Evolutionary conservation across 768 basidiomycete genomes (phyloP).

Genomic region (Terana coerulea): DNA sequence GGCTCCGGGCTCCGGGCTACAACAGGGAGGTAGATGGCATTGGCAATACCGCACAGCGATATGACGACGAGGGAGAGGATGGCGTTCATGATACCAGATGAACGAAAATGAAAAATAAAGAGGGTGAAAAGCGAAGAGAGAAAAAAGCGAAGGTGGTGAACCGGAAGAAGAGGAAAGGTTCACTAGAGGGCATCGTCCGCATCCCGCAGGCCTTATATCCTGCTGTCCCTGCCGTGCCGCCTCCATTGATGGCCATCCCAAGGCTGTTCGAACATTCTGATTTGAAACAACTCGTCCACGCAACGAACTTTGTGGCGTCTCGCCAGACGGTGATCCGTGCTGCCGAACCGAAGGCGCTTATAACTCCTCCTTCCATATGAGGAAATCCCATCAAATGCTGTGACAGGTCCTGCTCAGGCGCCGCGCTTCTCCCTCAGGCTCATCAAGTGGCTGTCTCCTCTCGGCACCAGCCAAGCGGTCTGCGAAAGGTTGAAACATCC

Average conservation of each 20-base stretch:
- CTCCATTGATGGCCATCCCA: background rate
- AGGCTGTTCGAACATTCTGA: slow-evolving; percentile 2
- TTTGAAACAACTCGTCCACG: slow-evolving; percentile 5
- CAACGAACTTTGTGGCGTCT: slow-evolving; percentile 8
- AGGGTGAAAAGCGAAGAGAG: background rate
- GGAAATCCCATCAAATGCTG: background rate
- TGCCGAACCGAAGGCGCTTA: background rate
- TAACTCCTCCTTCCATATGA: background rate
- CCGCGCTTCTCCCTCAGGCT: no score
- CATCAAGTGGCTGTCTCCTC: no score
- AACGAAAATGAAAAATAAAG: slow-evolving; percentile 12
- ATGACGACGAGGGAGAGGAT: slow-evolving; percentile 13
- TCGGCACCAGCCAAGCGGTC: no score
- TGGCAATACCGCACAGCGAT: slow-evolving; percentile 24
- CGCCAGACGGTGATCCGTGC: background rate
- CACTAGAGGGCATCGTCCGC: slow-evolving; percentile 4
- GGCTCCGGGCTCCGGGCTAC: slow-evolving; percentile 5
- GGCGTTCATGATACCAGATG: slow-evolving; percentile 17
- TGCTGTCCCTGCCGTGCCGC: no score
- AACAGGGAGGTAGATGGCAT: slow-evolving; percentile 17
- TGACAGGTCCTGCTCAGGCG: no score
- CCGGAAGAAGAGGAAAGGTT: slow-evolving; percentile 12
- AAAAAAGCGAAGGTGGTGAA: slow-evolving; percentile 7
- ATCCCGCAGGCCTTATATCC: background rate
- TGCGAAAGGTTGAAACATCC: no score